Percentiles rank a stretch among this genome's conserved stretches.
These are phyloP conservation scores for Dendrocalamus latiflorus DNA, from an alignment of 202 grass and related monocot genomes.

Conservation along the genomic window DNA sequence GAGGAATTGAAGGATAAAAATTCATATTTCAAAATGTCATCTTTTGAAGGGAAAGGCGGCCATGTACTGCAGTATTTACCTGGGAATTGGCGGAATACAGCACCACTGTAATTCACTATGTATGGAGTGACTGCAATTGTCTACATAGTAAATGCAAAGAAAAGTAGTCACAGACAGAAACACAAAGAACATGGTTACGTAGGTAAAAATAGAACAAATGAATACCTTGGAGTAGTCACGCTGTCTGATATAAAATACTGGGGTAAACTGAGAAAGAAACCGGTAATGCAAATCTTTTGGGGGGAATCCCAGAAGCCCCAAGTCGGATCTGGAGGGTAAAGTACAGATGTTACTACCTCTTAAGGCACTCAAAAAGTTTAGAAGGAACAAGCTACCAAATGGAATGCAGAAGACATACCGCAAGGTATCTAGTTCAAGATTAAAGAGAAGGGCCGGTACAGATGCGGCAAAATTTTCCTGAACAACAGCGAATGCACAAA, in stretches of 20 bases:
- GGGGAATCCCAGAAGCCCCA: slow-evolving; percentile 91
- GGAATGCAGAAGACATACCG: slow-evolving; percentile 47
- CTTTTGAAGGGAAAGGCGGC: background rate
- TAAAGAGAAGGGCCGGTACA: slow-evolving; percentile 77
- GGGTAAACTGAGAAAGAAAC: slow-evolving; percentile 91
- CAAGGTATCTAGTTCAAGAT: slow-evolving; percentile 90
- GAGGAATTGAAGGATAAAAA: background rate
- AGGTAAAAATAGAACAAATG: slow-evolving; percentile 6
- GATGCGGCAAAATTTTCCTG: slow-evolving; percentile 78
- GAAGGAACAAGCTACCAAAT: background rate
- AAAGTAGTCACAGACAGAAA: slow-evolving; percentile 24
- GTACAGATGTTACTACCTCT: background rate
- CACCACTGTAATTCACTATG: slow-evolving; percentile 85
- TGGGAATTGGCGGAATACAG: slow-evolving; percentile 89
- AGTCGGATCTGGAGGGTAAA: slow-evolving; percentile 66
- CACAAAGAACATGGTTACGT: slow-evolving; percentile 12
- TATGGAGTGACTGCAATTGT: slow-evolving; percentile 85
- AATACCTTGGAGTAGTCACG: slow-evolving; percentile 96
- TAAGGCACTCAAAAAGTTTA: background rate
- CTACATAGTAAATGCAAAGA: slow-evolving; percentile 30
- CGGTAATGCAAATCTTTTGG: slow-evolving; percentile 90
- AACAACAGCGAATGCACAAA: slow-evolving; percentile 11
- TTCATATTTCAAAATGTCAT: background rate
- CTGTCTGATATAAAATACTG: slow-evolving; percentile 92
- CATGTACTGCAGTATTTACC: slow-evolving; percentile 42